Base-by-base conservation (phyloP, 2,329 filamentous ascomycete genomes). In the Fusarium staphyleae region DNA sequence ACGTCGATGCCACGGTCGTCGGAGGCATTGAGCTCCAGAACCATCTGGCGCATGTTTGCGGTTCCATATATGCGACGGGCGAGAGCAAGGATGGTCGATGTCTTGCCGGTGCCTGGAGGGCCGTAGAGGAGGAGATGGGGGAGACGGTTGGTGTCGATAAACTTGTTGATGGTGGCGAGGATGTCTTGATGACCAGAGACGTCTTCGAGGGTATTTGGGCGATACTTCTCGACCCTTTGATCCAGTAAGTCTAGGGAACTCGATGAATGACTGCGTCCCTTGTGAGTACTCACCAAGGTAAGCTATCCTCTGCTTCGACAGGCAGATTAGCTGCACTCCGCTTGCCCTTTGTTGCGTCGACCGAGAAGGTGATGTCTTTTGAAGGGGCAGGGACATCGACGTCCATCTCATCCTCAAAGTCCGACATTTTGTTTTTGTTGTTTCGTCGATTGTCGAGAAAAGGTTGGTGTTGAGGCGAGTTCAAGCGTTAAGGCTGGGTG, bases 1-100 rank as follows among this genome's bases (percentile, higher is more conserved):
- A 99, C 95, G 63, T 99, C 95, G 73, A 99, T 99, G 69, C 95
- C 95, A 75, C 95, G 85, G 74, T 99, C 95, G 71, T 99, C 95
- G 41, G 92, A 96, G 33, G 95, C 95, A 72, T 99, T 99, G 62
- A 99, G 85, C 76, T 99, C 95, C 28, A 99, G 84, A 14, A 99
- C 95, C 92, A 99, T 98, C 75, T 99, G 95, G 14, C 93, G 88
- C 87, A 97, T 89, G 74, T 98, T 97, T 61, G 90, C 88, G 52
- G 81, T 77, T 46, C 95, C 95, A 70, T 99, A 99, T 74, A 99
- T 98, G 55, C 90, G 87, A 46, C 95, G 86, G 28, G 95, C 93
- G 34, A 99, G 87, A 0, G 95, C 95, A 33, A 99, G 85, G 58
- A 98, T 90, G 2, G 95, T 99, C 5, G 93, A 98, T 0, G 95